Evolutionary conservation across 2,329 filamentous ascomycete genomes (phyloP), one percentile per base, ranked within the genome.

Genomic region (Falciphora oryzae): DNA sequence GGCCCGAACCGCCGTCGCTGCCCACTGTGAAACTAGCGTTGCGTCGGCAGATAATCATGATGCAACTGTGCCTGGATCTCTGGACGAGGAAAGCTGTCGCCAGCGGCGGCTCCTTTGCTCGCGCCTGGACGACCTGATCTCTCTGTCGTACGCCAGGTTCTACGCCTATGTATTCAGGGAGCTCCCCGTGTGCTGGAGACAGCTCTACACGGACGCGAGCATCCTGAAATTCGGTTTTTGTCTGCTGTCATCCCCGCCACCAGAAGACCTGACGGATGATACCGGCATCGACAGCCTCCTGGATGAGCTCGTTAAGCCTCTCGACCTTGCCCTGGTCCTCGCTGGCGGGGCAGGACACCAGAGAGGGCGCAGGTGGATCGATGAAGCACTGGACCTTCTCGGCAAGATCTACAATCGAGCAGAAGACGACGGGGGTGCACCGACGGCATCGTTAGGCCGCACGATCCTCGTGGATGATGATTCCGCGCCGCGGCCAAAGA

Each of bases 261-360:
- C 18, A 10, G 18, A 11, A 31, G 27, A 61, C 3, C 65, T 65
- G 59, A 14, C 60, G 2, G 16, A n/a, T 7, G 5, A 29, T 28
- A 5, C 1, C 18, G 31, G 28, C 27, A 10, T 35, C 10, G 44
- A 53, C 22, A 11, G 11, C 32, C 28, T 53, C 16, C 56, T 93
- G 4, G 80, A 85, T 44, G 74, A 80, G 1, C 79, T 90, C 2
- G 83, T 96, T 44, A 81, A 82, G 63, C 77, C 82, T 1, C 81
- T 98, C 2, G 93, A 97, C 70, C 86, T 88, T 74, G 88, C 90
- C 0, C 76, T 96, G 59, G 91, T 96, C 59, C 83, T 93, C 64
- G 85, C 91, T 0, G 91, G 90, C 1, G 89, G 84, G 0, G 85
- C 85, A 1, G 80, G 83, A 0, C 68, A 73, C 35, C 65, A 72